Evolutionary conservation across 2,329 filamentous ascomycete species (phyloP), one percentile per base, ranked within the genome.

Genomic region (Chrysosphaeria jannelii): DNA sequence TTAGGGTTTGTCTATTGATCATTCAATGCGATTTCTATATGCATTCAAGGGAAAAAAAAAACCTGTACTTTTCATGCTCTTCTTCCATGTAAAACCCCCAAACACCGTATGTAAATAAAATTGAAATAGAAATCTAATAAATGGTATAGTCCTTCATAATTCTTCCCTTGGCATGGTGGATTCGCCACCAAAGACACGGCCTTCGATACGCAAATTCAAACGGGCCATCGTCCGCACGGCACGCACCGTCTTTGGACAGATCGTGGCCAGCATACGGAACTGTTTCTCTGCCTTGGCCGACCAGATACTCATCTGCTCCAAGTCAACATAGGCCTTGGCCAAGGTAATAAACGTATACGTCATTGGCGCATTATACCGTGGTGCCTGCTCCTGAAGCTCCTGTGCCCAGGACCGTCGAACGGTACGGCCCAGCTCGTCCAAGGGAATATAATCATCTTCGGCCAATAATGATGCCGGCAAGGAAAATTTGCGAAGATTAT

Each of bases 281-380:
- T 45, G 38, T 9, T 35, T 37, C n/a, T 47, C 45, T 6, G 51
- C 43, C 3, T 47, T 42, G 3, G 31, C 33, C 3, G 52, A 57
- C 53, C 53, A 61, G 1, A 47, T 44, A 10, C 46, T 42, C 34
- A 48, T 39, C 31, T 44, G 43, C 26, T 52, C 47, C 19, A 57
- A 39, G 24, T 54, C 46, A 20, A 53, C 39, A 39, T 54, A 59
- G 25, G 52, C 46, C 25, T 45, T 45, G 30, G 49, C 47, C 13
- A 62, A 43, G 13, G 46, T 36, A 24, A 53, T 43, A 7, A 63
- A 38, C 4, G 57, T 52, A 21, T 46, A 42, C 3, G 46, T 34
- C 24, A 40, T 42, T 14, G 50, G 49, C 13, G 46, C 41, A 15
- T 46, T 38, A 29, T 38, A 34, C 10, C 38, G 36, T 9, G 41